Evolutionary conservation across 345 rosid genomes (phyloP).

Genomic region (Psidium friedrichsthalianum): DNA sequence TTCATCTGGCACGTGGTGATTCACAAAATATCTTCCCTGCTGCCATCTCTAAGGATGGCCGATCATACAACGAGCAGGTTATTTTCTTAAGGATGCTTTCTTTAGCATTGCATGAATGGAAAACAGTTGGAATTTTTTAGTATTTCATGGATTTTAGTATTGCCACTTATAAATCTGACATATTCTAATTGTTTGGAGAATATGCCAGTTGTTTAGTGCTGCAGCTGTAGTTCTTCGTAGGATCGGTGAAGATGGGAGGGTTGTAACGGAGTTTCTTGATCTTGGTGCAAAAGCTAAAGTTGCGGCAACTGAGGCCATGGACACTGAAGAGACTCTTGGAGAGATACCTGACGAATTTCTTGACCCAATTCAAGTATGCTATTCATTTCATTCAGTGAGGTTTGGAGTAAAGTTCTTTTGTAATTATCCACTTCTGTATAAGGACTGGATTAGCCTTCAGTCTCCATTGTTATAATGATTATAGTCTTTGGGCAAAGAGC

Average conservation of each 20-base stretch:
- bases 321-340: conserved; percentile 88
- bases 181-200: conserved; percentile 2
- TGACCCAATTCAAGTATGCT: conserved; percentile 83
- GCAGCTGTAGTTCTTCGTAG: conserved; percentile 74
- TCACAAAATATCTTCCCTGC: conserved; percentile 60
- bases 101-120: background rate
- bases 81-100: background rate
- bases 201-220: conserved; percentile 67
- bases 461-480: background rate
- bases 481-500: background rate
- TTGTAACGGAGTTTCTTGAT: conserved; percentile 60
- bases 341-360: conserved; percentile 98
- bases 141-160: background rate
- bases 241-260: conserved; percentile 75
- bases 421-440: background rate
- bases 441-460: background rate
- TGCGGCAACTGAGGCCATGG: conserved; percentile 96
- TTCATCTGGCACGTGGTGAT: conserved; percentile 89
- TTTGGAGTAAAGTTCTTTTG: background rate
- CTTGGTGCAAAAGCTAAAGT: conserved; percentile 75
- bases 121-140: background rate
- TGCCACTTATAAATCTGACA: background rate
- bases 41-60: conserved; percentile 93
- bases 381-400: background rate
- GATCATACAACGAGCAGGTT: conserved; percentile 96